A percentile compares a stretch with the other conserved stretches of the same genome.
phyloP scores from a whole-genome alignment of 2,329 filamentous ascomycete genomes.

The Microdochium bolleyi region DNA sequence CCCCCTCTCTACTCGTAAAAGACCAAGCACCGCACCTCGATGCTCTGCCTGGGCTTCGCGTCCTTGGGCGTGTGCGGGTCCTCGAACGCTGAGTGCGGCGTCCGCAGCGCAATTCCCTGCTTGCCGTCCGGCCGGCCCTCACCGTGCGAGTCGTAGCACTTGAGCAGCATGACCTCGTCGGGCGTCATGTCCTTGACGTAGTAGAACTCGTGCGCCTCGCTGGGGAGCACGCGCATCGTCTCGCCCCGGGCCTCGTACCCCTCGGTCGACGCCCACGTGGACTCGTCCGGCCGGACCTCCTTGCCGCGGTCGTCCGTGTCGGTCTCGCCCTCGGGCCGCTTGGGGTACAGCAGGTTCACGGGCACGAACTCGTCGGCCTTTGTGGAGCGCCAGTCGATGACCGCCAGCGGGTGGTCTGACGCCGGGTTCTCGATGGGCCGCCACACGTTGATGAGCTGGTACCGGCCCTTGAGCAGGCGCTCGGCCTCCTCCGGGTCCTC shows the following conservation, averaged over 20 bases:
- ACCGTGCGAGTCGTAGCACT: slow-evolving; percentile 45
- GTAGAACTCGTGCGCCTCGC: slow-evolving; percentile 50
- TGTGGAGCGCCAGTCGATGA: slow-evolving; percentile 57
- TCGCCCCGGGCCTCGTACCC: slow-evolving; percentile 56
- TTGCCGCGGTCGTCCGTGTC: slow-evolving; percentile 49
- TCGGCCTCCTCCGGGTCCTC: slow-evolving; percentile 42
- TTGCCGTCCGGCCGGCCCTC: slow-evolving; percentile 23
- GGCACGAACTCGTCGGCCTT: slow-evolving; percentile 48
- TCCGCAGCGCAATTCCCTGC: slow-evolving; percentile 34
- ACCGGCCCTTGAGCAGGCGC: slow-evolving; percentile 46
- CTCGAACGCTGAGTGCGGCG: slow-evolving; percentile 45
- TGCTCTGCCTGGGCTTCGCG: slow-evolving; percentile 44
- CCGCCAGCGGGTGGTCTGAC: slow-evolving; percentile 54
- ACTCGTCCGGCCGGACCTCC: slow-evolving; percentile 43
- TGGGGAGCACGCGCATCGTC: slow-evolving; percentile 52
- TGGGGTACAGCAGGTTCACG: slow-evolving; percentile 56
- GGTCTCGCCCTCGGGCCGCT: slow-evolving; percentile 20
- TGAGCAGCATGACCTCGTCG: slow-evolving; percentile 37
- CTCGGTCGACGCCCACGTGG: slow-evolving; percentile 35
- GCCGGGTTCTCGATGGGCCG: slow-evolving; percentile 56
- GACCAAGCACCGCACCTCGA: slow-evolving; percentile 56
- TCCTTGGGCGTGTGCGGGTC: slow-evolving; percentile 45
- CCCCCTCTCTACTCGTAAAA: slow-evolving; percentile 41
- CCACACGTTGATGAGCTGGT: slow-evolving; percentile 66
- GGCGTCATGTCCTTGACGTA: slow-evolving; percentile 61